Evolutionary conservation across 1,139 yeast genomes (phyloP).

Genomic region (Zhuliangozyma blackwelliae): DNA sequence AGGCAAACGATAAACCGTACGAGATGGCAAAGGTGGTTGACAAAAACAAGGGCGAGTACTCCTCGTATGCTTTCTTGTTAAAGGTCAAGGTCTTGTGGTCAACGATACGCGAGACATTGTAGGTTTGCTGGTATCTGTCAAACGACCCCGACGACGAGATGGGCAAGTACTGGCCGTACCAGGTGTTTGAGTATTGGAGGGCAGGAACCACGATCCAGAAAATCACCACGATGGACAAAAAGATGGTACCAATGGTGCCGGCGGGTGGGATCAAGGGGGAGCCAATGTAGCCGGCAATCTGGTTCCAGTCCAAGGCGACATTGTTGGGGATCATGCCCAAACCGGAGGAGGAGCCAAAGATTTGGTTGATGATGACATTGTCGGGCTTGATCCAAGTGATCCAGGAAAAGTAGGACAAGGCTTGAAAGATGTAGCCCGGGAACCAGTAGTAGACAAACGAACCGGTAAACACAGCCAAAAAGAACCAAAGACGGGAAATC

Average conservation of each 20-base stretch:
- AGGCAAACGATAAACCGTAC: conserved; percentile 62
- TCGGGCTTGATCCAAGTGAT: conserved; percentile 40
- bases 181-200: conserved; percentile 37
- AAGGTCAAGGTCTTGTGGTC: conserved; percentile 32
- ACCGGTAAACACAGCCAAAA: conserved; percentile 22
- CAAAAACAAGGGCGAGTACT: conserved; percentile 52
- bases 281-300: conserved; percentile 51
- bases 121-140: conserved; percentile 31
- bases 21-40: conserved; percentile 61
- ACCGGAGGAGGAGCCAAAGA: conserved; percentile 58
- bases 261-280: conserved; percentile 71
- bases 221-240: conserved; percentile 38
- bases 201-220: conserved; percentile 43
- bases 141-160: conserved; percentile 37
- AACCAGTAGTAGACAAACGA: conserved; percentile 39
- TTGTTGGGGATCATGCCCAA: conserved; percentile 54
- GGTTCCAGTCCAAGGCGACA: conserved; percentile 43
- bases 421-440: conserved; percentile 40
- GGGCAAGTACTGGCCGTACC: conserved; percentile 44
- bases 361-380: conserved; percentile 52
- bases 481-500: conserved; percentile 34
- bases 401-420: conserved; percentile 33
- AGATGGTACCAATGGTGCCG: conserved; percentile 49
- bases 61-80: conserved; percentile 40
- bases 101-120: conserved; percentile 41